Evolutionary conservation across 2,329 filamentous ascomycete genomes (phyloP).

Genomic region (Aureobasidium sp.): DNA sequence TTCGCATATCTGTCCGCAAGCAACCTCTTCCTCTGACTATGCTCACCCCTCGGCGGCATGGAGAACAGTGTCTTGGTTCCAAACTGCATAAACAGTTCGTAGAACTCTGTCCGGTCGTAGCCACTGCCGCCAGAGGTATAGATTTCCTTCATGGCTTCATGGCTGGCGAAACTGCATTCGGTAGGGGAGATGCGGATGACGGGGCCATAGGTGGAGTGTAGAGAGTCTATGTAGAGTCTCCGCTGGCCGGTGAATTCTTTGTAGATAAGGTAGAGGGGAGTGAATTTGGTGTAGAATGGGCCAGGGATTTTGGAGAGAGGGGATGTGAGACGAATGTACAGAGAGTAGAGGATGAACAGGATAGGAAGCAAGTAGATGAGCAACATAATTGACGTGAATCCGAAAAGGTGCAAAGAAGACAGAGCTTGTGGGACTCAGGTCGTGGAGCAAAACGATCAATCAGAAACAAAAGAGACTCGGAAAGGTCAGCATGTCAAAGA

Average conservation of each 20-base stretch:
- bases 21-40: conserved; percentile 15
- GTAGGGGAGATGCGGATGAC: conserved; percentile 26
- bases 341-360: neutral
- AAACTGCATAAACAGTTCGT: conserved; percentile 19
- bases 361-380: conserved; percentile 1
- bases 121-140: conserved; percentile 23
- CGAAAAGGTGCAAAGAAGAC: neutral
- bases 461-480: neutral
- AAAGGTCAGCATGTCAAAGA: neutral
- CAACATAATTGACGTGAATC: neutral
- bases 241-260: conserved; percentile 32
- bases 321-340: conserved; percentile 13
- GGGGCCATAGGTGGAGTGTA: conserved; percentile 30
- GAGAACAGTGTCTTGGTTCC: conserved; percentile 17
- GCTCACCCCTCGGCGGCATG: conserved; percentile 11
- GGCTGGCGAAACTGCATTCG: conserved; percentile 26
- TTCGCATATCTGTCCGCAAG: conserved; percentile 18
- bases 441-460: neutral
- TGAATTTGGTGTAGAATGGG: conserved; percentile 23
- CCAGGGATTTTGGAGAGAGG: conserved; percentile 27
- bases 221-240: conserved; percentile 33
- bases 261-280: conserved; percentile 29
- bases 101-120: conserved; percentile 25
- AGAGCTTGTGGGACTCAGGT: neutral
- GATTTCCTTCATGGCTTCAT: conserved; percentile 26